Conservation (phyloP, 345 rosid species). For the Microthlaspi erraticum region DNA sequence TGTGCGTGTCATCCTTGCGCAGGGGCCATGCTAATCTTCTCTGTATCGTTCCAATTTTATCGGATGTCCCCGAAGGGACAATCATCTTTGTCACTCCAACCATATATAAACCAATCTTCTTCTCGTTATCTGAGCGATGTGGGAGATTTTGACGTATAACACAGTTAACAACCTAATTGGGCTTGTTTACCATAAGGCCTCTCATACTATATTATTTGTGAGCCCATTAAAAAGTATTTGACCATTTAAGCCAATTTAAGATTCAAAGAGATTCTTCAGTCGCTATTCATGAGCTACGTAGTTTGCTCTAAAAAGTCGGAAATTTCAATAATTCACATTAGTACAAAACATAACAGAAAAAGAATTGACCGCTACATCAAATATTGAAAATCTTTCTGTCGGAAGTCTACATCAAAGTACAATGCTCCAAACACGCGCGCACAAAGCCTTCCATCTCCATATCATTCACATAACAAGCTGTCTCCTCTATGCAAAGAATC, state of each 20-base stretch:
- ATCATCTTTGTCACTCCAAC: not conserved
- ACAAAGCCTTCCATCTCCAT: conserved; percentile 77
- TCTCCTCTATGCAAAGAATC: conserved; percentile 74
- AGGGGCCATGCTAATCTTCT: not conserved
- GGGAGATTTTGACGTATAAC: not conserved
- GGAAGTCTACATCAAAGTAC: too few relatives aligned
- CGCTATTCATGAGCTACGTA: too few relatives aligned
- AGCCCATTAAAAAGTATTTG: conserved; percentile 12
- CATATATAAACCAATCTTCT: not conserved
- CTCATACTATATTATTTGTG: not conserved
- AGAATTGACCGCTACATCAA: too few relatives aligned
- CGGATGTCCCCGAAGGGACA: not conserved
- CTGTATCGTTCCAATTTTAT: conserved; percentile 7
- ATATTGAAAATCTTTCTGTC: too few relatives aligned
- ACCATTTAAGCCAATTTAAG: too few relatives aligned
- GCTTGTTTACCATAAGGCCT: not conserved
- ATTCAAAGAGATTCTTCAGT: too few relatives aligned
- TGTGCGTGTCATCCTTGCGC: not conserved
- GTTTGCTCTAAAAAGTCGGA: too few relatives aligned
- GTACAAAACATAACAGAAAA: too few relatives aligned
- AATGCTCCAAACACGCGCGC: conserved; percentile 75
- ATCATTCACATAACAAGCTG: conserved; percentile 82
- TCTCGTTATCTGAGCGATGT: not conserved
- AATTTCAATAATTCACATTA: too few relatives aligned
- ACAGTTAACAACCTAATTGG: not conserved